Conservation (phyloP, 2,329 filamentous ascomycete species). For the Fusarium foetens region DNA sequence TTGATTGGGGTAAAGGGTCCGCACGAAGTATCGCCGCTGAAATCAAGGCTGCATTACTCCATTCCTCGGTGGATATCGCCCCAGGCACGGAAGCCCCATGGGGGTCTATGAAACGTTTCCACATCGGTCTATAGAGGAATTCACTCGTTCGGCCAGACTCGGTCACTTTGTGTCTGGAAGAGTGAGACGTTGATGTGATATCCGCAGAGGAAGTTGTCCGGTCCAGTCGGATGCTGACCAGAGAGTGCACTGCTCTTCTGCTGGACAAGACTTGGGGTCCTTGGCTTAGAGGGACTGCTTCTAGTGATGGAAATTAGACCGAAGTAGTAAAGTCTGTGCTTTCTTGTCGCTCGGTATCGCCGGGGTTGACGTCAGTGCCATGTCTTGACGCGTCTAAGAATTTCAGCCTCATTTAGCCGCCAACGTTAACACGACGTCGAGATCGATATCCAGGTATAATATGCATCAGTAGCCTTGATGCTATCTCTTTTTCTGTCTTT, state of each 20-base stretch:
- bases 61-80: not conserved
- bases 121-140: not conserved
- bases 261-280: not conserved
- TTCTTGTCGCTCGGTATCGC: constrained; percentile 18
- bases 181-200: not conserved
- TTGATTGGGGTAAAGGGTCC: not conserved
- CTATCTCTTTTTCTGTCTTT: fast-evolving
- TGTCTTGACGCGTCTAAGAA: not conserved
- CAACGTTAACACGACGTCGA: constrained; percentile 17
- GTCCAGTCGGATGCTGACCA: constrained; percentile 23
- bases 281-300: not conserved
- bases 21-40: not conserved
- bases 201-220: constrained; percentile 5
- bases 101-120: constrained; percentile 18
- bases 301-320: constrained; percentile 22
- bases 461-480: not conserved
- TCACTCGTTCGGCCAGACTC: constrained; percentile 10
- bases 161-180: not conserved
- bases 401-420: constrained; percentile 30
- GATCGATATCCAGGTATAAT: not conserved
- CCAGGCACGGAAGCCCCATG: constrained; percentile 15
- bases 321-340: constrained; percentile 17
- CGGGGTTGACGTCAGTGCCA: constrained; percentile 28
- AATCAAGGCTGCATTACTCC: constrained; percentile 24
- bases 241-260: not conserved